Percentiles rank a stretch among this genome's conserved stretches.
These are phyloP conservation scores for Penicillium malachiteum DNA, from an alignment of 495 filamentous ascomycete genomes.

Conservation along the genomic window DNA sequence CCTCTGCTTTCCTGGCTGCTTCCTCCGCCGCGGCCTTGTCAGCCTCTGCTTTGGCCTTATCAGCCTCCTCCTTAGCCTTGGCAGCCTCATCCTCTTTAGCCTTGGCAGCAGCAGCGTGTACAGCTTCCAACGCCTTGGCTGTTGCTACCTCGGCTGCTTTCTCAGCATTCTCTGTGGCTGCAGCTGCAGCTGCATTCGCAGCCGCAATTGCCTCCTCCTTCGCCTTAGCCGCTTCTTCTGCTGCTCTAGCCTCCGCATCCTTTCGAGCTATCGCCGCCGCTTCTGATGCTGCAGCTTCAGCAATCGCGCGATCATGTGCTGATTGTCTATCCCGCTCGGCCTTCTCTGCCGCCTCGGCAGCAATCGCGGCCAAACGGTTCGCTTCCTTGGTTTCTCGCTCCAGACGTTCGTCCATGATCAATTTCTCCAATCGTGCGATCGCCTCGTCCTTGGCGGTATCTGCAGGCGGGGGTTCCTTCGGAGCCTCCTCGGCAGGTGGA, in stretches of 20 bases:
- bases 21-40: neutral
- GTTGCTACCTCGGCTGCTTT: constrained; percentile 15
- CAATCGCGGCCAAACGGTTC: constrained; percentile 34
- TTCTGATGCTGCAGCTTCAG: constrained; percentile 40
- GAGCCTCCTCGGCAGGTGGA: constrained; percentile 20
- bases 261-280: constrained; percentile 46
- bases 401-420: constrained; percentile 51
- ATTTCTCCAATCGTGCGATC: constrained; percentile 50
- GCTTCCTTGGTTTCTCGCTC: constrained; percentile 46
- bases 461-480: neutral
- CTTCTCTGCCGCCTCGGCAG: constrained; percentile 52
- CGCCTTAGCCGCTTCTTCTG: constrained; percentile 26
- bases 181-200: constrained; percentile 25
- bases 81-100: neutral
- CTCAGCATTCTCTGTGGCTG: constrained; percentile 21
- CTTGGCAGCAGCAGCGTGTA: constrained; percentile 11
- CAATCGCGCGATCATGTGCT: constrained; percentile 42
- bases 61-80: neutral
- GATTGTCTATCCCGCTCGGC: constrained; percentile 50
- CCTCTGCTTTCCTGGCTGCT: constrained; percentile 19
- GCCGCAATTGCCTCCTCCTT: constrained; percentile 29
- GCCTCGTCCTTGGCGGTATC: constrained; percentile 50
- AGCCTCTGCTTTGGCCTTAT: too few species aligned
- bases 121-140: constrained; percentile 5
- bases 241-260: constrained; percentile 24